phyloP scores from a whole-genome alignment of 2,329 filamentous ascomycete genomes.

The Arthrobotrys megalospora region DNA sequence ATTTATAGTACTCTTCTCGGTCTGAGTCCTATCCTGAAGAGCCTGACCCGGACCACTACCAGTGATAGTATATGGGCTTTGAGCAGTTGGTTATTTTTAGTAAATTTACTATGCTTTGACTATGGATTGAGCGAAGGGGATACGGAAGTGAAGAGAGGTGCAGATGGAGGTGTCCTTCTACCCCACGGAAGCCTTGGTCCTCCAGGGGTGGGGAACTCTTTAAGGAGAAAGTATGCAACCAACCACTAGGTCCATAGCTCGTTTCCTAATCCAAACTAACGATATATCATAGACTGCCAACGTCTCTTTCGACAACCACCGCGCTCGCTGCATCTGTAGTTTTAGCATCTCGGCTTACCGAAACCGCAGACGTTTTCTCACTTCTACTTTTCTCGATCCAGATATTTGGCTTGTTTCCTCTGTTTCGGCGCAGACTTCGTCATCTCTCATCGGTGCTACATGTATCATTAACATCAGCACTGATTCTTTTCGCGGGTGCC shows the following conservation, averaged over 20 bases:
- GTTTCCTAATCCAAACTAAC: conserved; percentile 8
- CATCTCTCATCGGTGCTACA: conserved; percentile 87
- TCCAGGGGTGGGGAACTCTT: conserved; percentile 66
- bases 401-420: conserved; percentile 97
- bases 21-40: conserved; percentile 94
- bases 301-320: conserved; percentile 89
- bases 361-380: conserved; percentile 93
- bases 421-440: conserved; percentile 89
- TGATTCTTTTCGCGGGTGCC: conserved; percentile 84
- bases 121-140: conserved; percentile 73
- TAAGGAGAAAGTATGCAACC: conserved; percentile 73
- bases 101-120: conserved; percentile 98
- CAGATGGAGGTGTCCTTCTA: conserved; percentile 26
- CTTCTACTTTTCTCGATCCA: conserved; percentile 96
- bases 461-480: conserved; percentile 79
- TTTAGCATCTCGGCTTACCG: conserved; percentile 83
- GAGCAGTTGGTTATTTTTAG: conserved; percentile 90
- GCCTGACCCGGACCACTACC: conserved; percentile 91
- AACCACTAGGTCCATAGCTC: conserved; percentile 69
- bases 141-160: conserved; percentile 43
- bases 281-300: conserved; percentile 69
- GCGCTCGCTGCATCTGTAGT: conserved; percentile 97
- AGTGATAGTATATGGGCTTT: conserved; percentile 98
- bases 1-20: conserved; percentile 95
- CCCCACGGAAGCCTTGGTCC: conserved; percentile 37